A percentile compares a stretch with the other conserved stretches of the same genome.
Evolutionary conservation across 192 early-diverging fungal genomes (phyloP).

Genomic region (Backusella westeae): DNA sequence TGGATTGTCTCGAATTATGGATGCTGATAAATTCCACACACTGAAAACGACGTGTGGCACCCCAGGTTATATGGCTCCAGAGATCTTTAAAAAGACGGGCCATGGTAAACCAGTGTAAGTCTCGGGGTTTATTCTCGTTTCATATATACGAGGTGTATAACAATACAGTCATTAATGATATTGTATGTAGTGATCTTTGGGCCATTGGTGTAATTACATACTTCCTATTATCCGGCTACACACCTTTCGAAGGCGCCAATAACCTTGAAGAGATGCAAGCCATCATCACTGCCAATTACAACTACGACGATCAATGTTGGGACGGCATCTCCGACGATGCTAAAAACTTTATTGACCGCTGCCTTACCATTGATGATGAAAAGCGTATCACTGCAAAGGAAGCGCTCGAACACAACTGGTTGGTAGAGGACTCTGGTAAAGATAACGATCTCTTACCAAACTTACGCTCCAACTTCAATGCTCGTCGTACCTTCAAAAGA

Average conservation of each 20-base stretch:
- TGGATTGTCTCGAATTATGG: slow-evolving; percentile 70
- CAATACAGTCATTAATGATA: not conserved
- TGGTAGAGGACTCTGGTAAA: slow-evolving; percentile 28
- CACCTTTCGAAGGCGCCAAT: slow-evolving; percentile 67
- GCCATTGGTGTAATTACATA: slow-evolving; percentile 77
- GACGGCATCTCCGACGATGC: slow-evolving; percentile 43
- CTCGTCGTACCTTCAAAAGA: slow-evolving; percentile 64
- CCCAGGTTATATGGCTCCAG: slow-evolving; percentile 76
- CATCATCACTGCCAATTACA: slow-evolving; percentile 58
- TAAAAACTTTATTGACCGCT: slow-evolving; percentile 65
- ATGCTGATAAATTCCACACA: slow-evolving; percentile 55
- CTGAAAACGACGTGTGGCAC: slow-evolving; percentile 77
- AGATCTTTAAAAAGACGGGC: slow-evolving; percentile 55
- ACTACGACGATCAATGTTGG: slow-evolving; percentile 70
- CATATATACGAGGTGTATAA: not conserved
- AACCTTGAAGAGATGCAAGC: slow-evolving; percentile 53
- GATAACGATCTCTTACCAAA: slow-evolving; percentile 54
- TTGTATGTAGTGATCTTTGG: slow-evolving; percentile 67
- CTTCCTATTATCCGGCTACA: slow-evolving; percentile 71
- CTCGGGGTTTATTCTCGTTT: not conserved
- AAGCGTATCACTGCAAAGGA: slow-evolving; percentile 71
- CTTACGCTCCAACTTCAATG: slow-evolving; percentile 67
- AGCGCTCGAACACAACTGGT: slow-evolving; percentile 80
- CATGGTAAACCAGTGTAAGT: slow-evolving; percentile 71
- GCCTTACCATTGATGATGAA: slow-evolving; percentile 65